phyloP scores from a whole-genome alignment of 441 rosid species.

The Corymbia calophylla region DNA sequence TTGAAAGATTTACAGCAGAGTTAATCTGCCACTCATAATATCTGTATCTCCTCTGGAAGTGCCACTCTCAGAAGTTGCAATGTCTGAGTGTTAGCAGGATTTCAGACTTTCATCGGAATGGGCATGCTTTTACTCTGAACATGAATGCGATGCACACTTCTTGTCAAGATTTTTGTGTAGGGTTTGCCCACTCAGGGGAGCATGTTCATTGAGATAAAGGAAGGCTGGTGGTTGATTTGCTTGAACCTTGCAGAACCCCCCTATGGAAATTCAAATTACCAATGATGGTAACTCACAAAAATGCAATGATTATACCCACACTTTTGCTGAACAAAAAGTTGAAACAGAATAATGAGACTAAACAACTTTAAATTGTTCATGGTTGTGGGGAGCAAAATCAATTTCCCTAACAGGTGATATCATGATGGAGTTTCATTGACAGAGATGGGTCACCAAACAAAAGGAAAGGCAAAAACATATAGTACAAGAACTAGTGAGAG shows the following conservation, averaged over 20 bases:
- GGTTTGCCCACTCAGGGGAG: not conserved
- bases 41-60: not conserved
- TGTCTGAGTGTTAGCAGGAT: not conserved
- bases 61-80: not conserved
- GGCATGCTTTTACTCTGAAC: not conserved
- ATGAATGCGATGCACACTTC: not conserved
- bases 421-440: slow-evolving; percentile 57
- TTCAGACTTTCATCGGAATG: not conserved
- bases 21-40: not conserved
- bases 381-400: slow-evolving; percentile 83
- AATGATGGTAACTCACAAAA: slow-evolving; percentile 81
- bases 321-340: slow-evolving; percentile 68
- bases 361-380: slow-evolving; percentile 34
- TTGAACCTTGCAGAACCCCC: slow-evolving; percentile 16
- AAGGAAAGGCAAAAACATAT: not conserved
- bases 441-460: slow-evolving; percentile 41
- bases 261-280: slow-evolving; percentile 51
- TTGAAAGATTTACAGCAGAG: not conserved
- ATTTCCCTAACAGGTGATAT: slow-evolving; percentile 61
- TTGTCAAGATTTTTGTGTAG: not conserved
- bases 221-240: slow-evolving; percentile 23
- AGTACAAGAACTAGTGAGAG: not conserved
- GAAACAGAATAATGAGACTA: slow-evolving; percentile 60
- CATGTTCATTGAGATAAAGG: not conserved
- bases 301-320: slow-evolving; percentile 56